Percentiles rank a stretch among this genome's conserved stretches.
Evolutionary conservation across 73 alveolate species (phyloP).

Genomic region (Tetrahymena elliotti): DNA sequence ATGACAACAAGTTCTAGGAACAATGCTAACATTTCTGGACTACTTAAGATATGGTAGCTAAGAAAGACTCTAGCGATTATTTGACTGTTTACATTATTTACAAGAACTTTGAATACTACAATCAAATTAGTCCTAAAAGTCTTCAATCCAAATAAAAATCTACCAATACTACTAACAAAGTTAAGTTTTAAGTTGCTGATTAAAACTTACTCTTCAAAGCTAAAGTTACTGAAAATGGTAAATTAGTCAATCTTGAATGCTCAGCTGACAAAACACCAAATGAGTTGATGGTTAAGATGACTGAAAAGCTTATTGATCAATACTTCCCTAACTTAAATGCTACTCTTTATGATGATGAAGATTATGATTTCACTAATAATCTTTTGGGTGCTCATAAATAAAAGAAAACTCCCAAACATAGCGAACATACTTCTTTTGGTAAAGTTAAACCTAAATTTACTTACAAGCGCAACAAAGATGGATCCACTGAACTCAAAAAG

Average conservation of each 20-base stretch:
- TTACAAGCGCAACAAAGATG: background rate
- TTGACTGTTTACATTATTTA: background rate
- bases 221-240: background rate
- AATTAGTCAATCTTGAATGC: background rate
- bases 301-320: background rate
- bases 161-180: no score
- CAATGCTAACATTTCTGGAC: background rate
- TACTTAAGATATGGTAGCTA: background rate
- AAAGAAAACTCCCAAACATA: background rate
- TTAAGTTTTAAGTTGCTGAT: background rate
- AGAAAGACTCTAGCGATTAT: background rate
- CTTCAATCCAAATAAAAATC: no score
- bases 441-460: background rate
- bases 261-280: background rate
- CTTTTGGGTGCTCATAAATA: background rate
- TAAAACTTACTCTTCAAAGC: background rate
- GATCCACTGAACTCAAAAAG: background rate
- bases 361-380: background rate
- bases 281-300: background rate
- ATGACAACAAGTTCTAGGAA: background rate
- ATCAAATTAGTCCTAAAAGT: background rate
- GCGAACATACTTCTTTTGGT: background rate
- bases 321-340: background rate
- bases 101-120: background rate
- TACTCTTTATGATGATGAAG: background rate